Conservation (phyloP, 202 grass and related monocot genomes). For the Zizania palustris region DNA sequence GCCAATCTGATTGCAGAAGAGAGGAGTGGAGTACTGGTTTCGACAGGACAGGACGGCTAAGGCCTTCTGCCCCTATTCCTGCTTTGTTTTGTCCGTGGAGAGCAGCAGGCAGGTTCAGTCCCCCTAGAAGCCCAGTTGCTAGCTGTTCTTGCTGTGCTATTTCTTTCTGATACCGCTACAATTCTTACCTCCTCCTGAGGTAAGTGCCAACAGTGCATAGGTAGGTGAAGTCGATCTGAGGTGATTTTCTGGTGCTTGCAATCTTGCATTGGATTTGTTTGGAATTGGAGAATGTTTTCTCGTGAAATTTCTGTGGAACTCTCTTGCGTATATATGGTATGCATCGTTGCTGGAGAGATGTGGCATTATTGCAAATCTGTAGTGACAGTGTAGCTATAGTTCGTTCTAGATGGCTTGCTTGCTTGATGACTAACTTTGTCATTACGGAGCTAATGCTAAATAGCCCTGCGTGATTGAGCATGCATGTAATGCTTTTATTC, state of each 20-base stretch:
- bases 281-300: too few relatives aligned
- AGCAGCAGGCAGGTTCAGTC: conserved; percentile 4
- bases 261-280: too few relatives aligned
- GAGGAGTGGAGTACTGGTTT: conserved; percentile 31
- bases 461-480: too few relatives aligned
- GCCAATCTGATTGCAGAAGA: background rate
- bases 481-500: too few relatives aligned
- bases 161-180: background rate
- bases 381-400: background rate
- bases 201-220: background rate
- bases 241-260: background rate
- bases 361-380: background rate
- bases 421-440: background rate
- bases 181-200: background rate
- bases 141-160: background rate
- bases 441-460: background rate
- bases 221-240: background rate
- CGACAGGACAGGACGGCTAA: conserved; percentile 29
- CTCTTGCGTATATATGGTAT: too few relatives aligned
- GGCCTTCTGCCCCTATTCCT: conserved; percentile 43
- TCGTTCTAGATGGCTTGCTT: background rate
- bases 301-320: too few relatives aligned
- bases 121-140: background rate
- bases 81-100: conserved; percentile 18
- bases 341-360: background rate